Evolutionary conservation across 225 moss, liverwort and hornwort genomes (phyloP).

Genomic region (Physcomitrium patens): DNA sequence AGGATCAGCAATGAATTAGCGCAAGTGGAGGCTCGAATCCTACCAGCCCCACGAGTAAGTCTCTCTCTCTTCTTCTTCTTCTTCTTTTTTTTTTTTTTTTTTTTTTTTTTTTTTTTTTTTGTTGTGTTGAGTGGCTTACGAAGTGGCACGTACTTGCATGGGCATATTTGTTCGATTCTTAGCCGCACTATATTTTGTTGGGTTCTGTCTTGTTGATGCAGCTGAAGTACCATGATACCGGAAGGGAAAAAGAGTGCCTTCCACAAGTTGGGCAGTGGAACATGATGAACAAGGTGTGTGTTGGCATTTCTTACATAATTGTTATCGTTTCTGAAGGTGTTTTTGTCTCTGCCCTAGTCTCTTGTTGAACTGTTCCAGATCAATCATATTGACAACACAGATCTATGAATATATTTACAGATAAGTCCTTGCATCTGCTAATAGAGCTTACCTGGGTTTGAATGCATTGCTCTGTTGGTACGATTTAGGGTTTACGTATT

Average conservation of each 20-base stretch:
- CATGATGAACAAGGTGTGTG: constrained; percentile 77
- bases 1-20: constrained; percentile 58
- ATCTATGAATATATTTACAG: no score
- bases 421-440: background rate
- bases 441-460: background rate
- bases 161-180: background rate
- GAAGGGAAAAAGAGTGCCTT: constrained; percentile 65
- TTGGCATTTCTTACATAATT: background rate
- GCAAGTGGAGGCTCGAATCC: constrained; percentile 61
- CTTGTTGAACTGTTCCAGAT: no score
- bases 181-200: background rate
- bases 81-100: no score
- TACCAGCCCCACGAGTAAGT: constrained; percentile 63
- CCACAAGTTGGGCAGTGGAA: constrained; percentile 81
- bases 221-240: constrained; percentile 76
- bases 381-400: no score
- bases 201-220: constrained; percentile 22
- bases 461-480: no score
- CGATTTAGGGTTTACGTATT: no score
- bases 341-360: no score
- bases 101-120: no score
- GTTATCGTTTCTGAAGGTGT: background rate
- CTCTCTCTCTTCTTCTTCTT: no score
- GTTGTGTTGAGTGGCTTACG: background rate
- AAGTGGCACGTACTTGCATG: background rate